Percentiles rank a stretch among this genome's conserved stretches.
phyloP scores from a whole-genome alignment of 169 alveolate species.

The Plasmodium vinckei region DNA sequence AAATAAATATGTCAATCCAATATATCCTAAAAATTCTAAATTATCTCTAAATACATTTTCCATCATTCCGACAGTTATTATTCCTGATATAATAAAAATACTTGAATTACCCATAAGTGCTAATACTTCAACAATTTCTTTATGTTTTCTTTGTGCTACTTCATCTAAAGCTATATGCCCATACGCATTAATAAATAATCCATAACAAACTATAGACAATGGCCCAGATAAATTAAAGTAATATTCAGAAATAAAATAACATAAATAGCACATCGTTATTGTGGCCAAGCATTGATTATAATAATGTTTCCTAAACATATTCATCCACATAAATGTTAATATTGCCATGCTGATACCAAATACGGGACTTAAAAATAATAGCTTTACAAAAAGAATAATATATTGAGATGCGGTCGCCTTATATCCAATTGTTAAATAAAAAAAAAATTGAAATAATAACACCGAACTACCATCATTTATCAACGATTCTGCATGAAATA shows the following conservation, averaged over 20 bases:
- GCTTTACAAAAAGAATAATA: conserved; percentile 81
- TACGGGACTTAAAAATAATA: conserved; percentile 87
- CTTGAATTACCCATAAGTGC: conserved; percentile 87
- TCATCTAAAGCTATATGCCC: conserved; percentile 89
- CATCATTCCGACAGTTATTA: conserved; percentile 89
- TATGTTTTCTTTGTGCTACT: conserved; percentile 88
- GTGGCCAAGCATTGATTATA: conserved; percentile 85
- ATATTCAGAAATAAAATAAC: conserved; percentile 88
- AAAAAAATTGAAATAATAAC: conserved; percentile 88
- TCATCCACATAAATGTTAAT: conserved; percentile 86
- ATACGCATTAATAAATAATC: conserved; percentile 88
- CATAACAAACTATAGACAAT: conserved; percentile 91
- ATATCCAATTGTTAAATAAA: conserved; percentile 83
- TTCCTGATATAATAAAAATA: conserved; percentile 88
- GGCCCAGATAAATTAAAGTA: conserved; percentile 88
- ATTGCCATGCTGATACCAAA: conserved; percentile 87
- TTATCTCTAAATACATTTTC: conserved; percentile 75
- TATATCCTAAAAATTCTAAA: conserved; percentile 54
- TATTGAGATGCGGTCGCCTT: conserved; percentile 80
- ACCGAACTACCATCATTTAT: conserved; percentile 92
- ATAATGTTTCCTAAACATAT: conserved; percentile 84
- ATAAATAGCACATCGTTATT: conserved; percentile 81
- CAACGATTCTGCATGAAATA: conserved; percentile 90
- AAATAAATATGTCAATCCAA: conserved; percentile 79
- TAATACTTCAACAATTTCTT: conserved; percentile 85